Evolutionary conservation across 495 filamentous ascomycete species (phyloP).

Genomic region (Aspergillus asperescens): DNA sequence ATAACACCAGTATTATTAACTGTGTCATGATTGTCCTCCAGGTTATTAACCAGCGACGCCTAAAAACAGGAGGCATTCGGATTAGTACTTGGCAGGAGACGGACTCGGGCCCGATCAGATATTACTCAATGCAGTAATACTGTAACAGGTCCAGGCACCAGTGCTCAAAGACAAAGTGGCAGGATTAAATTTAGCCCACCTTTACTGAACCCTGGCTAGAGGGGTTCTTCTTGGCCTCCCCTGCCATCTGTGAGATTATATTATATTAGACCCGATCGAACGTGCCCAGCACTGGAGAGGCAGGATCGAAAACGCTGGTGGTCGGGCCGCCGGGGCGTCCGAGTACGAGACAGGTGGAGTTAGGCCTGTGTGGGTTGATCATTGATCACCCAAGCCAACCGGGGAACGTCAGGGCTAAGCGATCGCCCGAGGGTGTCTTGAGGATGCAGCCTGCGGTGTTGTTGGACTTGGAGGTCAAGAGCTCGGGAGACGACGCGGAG

Average conservation of each 20-base stretch:
- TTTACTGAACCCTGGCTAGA: neutral
- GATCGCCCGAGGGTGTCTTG: no score
- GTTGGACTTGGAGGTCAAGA: no score
- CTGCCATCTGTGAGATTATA: neutral
- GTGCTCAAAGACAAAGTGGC: no score
- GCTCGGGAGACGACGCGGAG: no score
- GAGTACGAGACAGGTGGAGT: conserved; percentile 4
- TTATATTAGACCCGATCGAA: neutral
- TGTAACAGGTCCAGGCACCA: neutral
- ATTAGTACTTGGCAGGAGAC: conserved; percentile 1
- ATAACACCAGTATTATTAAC: conserved; percentile 20
- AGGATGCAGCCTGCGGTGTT: no score
- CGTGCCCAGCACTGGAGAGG: neutral
- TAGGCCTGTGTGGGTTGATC: neutral
- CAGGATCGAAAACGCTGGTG: neutral
- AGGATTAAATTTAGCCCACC: neutral
- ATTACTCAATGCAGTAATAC: conserved; percentile 1
- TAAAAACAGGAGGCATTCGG: neutral
- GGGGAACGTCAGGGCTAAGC: neutral
- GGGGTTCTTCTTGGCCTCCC: neutral
- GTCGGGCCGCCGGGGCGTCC: neutral
- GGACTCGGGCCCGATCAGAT: neutral
- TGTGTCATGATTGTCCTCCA: conserved; percentile 8
- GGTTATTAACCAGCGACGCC: neutral
- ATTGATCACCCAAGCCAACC: neutral